A percentile compares a stretch with the other conserved stretches of the same genome.
Evolutionary conservation across 352 stramenopile species (phyloP).

Genomic region (Aphanomyces euteiches): DNA sequence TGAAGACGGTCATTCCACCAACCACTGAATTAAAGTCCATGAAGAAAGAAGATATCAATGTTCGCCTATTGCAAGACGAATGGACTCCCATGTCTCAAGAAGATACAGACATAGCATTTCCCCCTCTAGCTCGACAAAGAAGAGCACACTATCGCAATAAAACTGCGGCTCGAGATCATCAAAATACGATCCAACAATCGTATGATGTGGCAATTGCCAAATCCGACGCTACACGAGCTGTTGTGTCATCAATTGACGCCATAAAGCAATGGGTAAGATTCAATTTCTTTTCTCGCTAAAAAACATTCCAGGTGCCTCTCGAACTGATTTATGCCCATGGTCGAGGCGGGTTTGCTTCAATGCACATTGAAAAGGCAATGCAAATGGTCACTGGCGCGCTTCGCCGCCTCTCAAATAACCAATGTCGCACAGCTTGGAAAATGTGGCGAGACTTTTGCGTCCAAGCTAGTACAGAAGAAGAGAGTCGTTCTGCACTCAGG

Average conservation of each 20-base stretch:
- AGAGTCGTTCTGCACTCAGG: background rate
- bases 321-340: constrained; percentile 16
- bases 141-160: no score
- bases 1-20: background rate
- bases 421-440: background rate
- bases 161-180: background rate
- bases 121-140: no score
- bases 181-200: background rate
- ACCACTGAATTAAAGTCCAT: background rate
- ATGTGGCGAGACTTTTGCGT: background rate
- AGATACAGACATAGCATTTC: background rate
- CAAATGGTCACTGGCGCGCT: background rate
- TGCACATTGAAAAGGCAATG: constrained; percentile 20
- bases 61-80: background rate
- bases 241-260: background rate
- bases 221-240: background rate
- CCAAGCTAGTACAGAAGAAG: background rate
- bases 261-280: background rate
- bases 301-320: background rate
- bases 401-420: background rate
- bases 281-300: background rate
- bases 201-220: background rate
- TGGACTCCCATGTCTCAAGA: background rate
- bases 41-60: background rate
- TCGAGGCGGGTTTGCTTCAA: constrained; percentile 6